These are phyloP conservation scores for Ascochyta lentis DNA, from an alignment of 2,329 filamentous ascomycete species.

Conservation along the genomic window DNA sequence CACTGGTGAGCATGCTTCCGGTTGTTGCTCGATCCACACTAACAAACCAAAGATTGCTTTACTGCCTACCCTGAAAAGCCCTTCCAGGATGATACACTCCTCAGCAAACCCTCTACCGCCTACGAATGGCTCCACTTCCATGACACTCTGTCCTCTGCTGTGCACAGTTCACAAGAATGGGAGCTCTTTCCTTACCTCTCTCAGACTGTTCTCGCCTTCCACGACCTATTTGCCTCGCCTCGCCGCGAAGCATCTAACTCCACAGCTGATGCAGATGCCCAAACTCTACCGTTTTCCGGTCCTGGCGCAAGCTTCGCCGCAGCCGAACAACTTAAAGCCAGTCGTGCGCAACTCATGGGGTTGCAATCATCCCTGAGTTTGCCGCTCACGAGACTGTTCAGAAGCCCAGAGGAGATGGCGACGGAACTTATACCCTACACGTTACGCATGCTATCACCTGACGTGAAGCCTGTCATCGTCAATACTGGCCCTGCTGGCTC, in stretches of 20 bases:
- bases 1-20: constrained; percentile 53
- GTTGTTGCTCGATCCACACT: constrained; percentile 4
- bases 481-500: constrained; percentile 59
- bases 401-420: constrained; percentile 77
- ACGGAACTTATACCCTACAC: constrained; percentile 86
- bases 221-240: constrained; percentile 82
- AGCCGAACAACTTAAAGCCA: constrained; percentile 80
- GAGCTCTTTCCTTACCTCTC: constrained; percentile 87
- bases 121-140: constrained; percentile 98
- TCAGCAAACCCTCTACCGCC: constrained; percentile 83
- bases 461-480: constrained; percentile 89
- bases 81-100: constrained; percentile 90
- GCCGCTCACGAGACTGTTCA: constrained; percentile 76
- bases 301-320: constrained; percentile 82
- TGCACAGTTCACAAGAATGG: constrained; percentile 90
- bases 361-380: constrained; percentile 76
- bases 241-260: constrained; percentile 53
- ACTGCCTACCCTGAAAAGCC: constrained; percentile 83
- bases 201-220: constrained; percentile 86
- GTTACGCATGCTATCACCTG: constrained; percentile 81
- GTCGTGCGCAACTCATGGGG: constrained; percentile 73
- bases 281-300: constrained; percentile 76
- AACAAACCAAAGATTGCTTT: constrained; percentile 69
- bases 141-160: constrained; percentile 77
- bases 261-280: constrained; percentile 47